Conservation (phyloP, 768 basidiomycete genomes). For the Infundibulicybe gibba region DNA sequence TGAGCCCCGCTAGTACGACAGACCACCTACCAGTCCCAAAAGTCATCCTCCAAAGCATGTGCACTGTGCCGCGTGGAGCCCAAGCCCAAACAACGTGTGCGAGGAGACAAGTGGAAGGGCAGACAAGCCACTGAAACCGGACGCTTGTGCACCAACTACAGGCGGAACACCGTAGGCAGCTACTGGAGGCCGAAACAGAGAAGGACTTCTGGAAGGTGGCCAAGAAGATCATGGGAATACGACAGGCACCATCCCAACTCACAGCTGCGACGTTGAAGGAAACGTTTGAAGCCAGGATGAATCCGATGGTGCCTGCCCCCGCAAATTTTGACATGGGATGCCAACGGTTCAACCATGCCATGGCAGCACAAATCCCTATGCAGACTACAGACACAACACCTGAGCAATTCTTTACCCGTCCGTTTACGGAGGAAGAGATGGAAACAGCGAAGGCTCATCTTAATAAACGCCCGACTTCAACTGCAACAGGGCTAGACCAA, state of each 20-base stretch:
- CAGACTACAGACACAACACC: background rate
- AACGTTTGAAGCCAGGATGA: background rate
- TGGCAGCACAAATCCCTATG: background rate
- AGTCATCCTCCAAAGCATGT: no score
- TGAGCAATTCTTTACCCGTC: conserved; percentile 1
- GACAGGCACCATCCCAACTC: background rate
- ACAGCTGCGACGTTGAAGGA: background rate
- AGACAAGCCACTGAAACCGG: no score
- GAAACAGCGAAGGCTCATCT: conserved; percentile 5
- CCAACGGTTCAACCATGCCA: background rate
- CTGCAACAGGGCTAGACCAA: conserved; percentile 1
- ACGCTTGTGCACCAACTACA: no score
- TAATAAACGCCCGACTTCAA: background rate
- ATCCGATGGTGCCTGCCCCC: background rate
- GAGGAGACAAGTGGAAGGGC: no score
- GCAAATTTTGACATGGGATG: background rate
- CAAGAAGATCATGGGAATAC: background rate
- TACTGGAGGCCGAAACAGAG: background rate
- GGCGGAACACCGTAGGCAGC: background rate
- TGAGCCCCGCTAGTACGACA: no score
- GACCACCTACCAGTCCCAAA: no score
- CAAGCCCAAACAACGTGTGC: no score
- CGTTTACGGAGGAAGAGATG: conserved; percentile 2
- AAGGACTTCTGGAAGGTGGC: conserved; percentile 1
- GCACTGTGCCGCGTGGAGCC: no score